Evolutionary conservation across 345 rosid genomes (phyloP).

Genomic region (Aurinia saxatilis): DNA sequence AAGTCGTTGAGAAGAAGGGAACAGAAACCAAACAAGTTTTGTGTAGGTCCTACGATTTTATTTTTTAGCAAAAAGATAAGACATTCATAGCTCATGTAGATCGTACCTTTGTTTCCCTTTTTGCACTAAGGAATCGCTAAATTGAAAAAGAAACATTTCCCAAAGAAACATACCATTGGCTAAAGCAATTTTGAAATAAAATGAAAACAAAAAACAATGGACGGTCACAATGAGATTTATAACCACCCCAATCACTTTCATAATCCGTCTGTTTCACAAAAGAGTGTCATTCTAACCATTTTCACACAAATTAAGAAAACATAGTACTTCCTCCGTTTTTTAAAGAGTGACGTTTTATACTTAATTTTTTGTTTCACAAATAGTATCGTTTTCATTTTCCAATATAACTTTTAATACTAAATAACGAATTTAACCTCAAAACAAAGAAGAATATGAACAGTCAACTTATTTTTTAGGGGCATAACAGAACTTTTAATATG

Average conservation of each 20-base stretch:
- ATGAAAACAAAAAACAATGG: background rate
- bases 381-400: too few species aligned
- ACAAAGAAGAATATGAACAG: too few species aligned
- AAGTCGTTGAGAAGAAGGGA: background rate
- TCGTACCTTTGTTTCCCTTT: constrained; percentile 18
- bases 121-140: constrained; percentile 4
- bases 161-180: background rate
- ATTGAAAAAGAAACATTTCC: constrained; percentile 5
- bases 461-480: too few species aligned
- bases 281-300: too few species aligned
- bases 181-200: background rate
- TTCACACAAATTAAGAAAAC: too few species aligned
- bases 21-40: constrained; percentile 16
- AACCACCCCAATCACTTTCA: constrained; percentile 26
- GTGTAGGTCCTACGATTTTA: constrained; percentile 10
- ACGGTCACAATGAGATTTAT: constrained; percentile 21
- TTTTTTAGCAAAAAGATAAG: background rate
- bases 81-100: constrained; percentile 6
- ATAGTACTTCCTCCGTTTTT: too few species aligned
- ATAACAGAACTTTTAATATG: too few species aligned
- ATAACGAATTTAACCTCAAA: too few species aligned
- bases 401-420: too few species aligned
- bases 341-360: too few species aligned
- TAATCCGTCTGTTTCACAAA: too few species aligned
- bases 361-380: too few species aligned